A percentile compares a stretch with the other conserved stretches of the same genome.
phyloP scores from a whole-genome alignment of 192 early-diverging fungal species.

The Umbelopsis isabellina region DNA sequence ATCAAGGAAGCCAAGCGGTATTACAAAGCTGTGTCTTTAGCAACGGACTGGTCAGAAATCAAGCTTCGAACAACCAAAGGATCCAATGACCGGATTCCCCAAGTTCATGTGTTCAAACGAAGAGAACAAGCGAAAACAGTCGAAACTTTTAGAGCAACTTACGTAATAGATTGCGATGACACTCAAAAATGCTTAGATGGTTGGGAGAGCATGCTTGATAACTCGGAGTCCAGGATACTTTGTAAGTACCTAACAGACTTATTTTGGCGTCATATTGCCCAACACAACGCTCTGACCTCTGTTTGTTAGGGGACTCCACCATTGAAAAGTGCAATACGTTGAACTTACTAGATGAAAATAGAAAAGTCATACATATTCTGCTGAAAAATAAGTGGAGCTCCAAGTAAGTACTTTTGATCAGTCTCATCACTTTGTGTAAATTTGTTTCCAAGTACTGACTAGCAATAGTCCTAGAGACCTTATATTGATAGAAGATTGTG shows the following conservation, averaged over 20 bases:
- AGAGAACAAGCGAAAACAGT: background rate
- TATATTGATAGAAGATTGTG: background rate
- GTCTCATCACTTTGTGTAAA: background rate
- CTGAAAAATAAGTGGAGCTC: constrained; percentile 21
- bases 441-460: background rate
- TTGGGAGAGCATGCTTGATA: constrained; percentile 13
- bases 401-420: background rate
- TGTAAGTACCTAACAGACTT: background rate
- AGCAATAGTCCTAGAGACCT: constrained; percentile 14
- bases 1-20: constrained; percentile 10
- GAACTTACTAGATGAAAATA: background rate
- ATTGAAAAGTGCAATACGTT: background rate
- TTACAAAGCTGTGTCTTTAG: constrained; percentile 7
- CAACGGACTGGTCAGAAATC: constrained; percentile 8
- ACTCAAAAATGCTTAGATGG: background rate
- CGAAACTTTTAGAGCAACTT: constrained; percentile 15
- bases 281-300: background rate
- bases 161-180: background rate
- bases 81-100: background rate
- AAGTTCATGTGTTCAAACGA: constrained; percentile 13
- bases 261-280: too few relatives aligned
- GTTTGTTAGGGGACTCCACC: constrained; percentile 2
- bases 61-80: background rate
- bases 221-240: background rate
- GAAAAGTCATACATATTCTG: background rate